A percentile compares a stretch with the other conserved stretches of the same genome.
Evolutionary conservation across 2,329 filamentous ascomycete species (phyloP).

Genomic region (Cytospora leucostoma): DNA sequence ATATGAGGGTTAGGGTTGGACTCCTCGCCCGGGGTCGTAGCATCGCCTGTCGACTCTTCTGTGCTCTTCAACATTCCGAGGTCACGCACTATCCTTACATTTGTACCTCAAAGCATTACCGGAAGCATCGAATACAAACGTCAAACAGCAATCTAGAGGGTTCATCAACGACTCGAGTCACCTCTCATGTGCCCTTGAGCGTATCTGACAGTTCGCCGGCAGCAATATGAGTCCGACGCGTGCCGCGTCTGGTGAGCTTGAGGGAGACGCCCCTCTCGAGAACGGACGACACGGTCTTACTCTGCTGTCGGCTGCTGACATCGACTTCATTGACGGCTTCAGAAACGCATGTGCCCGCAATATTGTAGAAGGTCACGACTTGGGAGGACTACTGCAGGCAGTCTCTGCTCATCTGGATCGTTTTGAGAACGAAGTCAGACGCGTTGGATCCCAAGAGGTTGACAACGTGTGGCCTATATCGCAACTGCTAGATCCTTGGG

Average conservation of each 20-base stretch:
- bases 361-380: constrained; percentile 5
- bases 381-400: constrained; percentile 15
- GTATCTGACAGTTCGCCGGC: constrained; percentile 1
- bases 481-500: background rate
- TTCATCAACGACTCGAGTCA: background rate
- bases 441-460: background rate
- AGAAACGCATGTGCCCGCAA: constrained; percentile 1
- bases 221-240: constrained; percentile 7
- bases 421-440: background rate
- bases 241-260: background rate
- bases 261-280: background rate
- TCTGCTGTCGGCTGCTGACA: constrained; percentile 19
- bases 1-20: too few relatives aligned
- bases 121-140: background rate
- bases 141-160: background rate
- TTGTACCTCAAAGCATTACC: background rate
- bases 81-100: too few relatives aligned
- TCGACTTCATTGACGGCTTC: constrained; percentile 8
- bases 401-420: constrained; percentile 11
- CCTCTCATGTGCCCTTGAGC: background rate
- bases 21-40: too few relatives aligned
- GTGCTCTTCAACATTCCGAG: too few relatives aligned
- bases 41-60: too few relatives aligned
- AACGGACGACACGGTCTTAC: background rate
- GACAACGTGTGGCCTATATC: background rate